Evolutionary conservation across 495 filamentous ascomycete genomes (phyloP), one percentile per base, ranked within the genome.

Genomic region (Trichocladium antarcticum): DNA sequence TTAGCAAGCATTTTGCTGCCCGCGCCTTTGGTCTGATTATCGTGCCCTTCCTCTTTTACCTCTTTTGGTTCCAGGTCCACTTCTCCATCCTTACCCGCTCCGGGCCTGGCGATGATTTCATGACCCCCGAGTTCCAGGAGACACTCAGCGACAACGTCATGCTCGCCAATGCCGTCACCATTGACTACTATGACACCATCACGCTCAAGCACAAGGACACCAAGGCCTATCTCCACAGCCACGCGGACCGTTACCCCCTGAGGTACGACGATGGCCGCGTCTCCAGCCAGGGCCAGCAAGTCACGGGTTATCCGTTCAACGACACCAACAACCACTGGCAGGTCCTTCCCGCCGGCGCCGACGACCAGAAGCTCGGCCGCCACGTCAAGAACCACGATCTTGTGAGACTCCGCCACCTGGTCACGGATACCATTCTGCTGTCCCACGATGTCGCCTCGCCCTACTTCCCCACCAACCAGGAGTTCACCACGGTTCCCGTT

Each of bases 31-130:
- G 82, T 8, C 73, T 98, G 32, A 86, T 97, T 55, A 58, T 94
- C 37, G 76, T 97, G 42, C 92, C 92, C 31, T 95, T 96, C 77
- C 75, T 97, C 56, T 92, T 97, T 68, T 98, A 97, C 65, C 77
- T 98, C 24, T 98, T 98, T 74, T 98, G 93, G 93, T 98, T 98
- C 80, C 92, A 97, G 73, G 89, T 97, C 27, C 92, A 98, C 68
- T 97, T 98, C 63, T 75, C 87, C 20, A 85, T 98, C 57, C 74
- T 98, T 45, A 83, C 72, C 35, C 77, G 82, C 42, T 96, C 89
- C 31, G 92, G 92, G 27, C 92, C 92, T 37, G 92, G 92, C 35
- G 93, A 98, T 59, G 92, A 98, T 51, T 98, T 98, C 71, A 98
- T 98, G 92, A 87, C 83, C 11, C 92, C 92, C 3, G 88, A 90